Evolutionary conservation across 1,139 yeast genomes (phyloP), one percentile per base, ranked within the genome.

Genomic region (Candida albicans): DNA sequence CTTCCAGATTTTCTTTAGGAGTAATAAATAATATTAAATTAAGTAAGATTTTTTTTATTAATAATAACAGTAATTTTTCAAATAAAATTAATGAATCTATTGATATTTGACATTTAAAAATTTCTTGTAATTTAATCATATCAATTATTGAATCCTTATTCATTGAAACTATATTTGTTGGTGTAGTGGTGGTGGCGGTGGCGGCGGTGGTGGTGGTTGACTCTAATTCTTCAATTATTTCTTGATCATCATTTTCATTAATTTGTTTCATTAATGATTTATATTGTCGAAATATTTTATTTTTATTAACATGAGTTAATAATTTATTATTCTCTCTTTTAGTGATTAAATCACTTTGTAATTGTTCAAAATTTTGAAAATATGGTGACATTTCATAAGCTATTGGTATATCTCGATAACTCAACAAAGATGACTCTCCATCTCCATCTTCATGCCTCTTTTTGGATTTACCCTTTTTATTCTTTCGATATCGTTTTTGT

Each of bases 371-470:
- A 10, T 58, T 57, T 1, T 77, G 56, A 59, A 75, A 80, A 15
- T 62, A 62, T 14, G 67, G 68, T 46, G 76, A 70, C 75, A 81
- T 73, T 55, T 82, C 88, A 49, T 64, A 63, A 1, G 83, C 77
- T 2, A 68, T 64, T 1, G 87, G 87, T 25, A 81, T 58, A 3
- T 77, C 77, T 22, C 59, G 58, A 56, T 71, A 68, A 8, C 59
- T 55, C 11, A 73, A 54, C 35, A 67, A 18, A 4, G 5, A 18
- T 4, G 22, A 18, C 35, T 27, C 12, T 33, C 32, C 34, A 32
- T 37, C 30, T 41, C 26, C 42, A 43, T 46, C 45, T 67, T 67
- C 39, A 56, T 48, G n/a, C n/a, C 11, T 48, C 44, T 12, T 48
- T n/a, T 45, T 35, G 64, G 58, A 3, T 18, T 18, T 18, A 18